These are phyloP conservation scores for Zymoseptoria crescenta DNA, from an alignment of 2,329 filamentous ascomycete genomes.

Conservation along the genomic window DNA sequence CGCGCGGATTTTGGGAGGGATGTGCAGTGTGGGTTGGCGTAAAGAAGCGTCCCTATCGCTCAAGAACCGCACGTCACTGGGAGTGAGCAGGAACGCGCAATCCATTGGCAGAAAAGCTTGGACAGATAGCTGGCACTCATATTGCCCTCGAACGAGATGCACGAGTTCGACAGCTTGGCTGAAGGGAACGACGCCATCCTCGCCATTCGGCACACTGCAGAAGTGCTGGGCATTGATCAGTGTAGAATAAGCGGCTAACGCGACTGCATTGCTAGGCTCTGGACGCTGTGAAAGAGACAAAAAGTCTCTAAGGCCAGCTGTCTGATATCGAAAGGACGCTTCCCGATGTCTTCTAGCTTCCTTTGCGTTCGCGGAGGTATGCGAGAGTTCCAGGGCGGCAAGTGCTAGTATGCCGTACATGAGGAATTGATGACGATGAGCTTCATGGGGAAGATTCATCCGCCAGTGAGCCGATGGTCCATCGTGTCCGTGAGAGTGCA, in stretches of 20 bases:
- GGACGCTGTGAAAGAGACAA: slow-evolving; percentile 5
- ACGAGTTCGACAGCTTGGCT: slow-evolving; percentile 2
- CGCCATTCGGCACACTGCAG: slow-evolving; percentile 1
- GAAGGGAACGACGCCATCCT: slow-evolving; percentile 1
- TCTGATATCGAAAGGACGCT: slow-evolving; percentile 6
- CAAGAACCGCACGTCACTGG: slow-evolving; percentile 5
- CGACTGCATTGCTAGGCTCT: slow-evolving; percentile 5
- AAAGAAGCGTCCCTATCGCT: slow-evolving; percentile 2
- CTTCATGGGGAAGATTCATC: slow-evolving; percentile 5
- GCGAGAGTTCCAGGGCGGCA: slow-evolving; percentile 5
- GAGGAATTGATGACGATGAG: slow-evolving; percentile 4
- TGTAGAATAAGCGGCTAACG: slow-evolving; percentile 9
- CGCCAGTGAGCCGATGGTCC: background rate
- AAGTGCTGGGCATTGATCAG: slow-evolving; percentile 6
- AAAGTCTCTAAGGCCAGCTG: slow-evolving; percentile 6
- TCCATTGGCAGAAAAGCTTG: slow-evolving; percentile 6
- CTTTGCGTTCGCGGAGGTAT: background rate
- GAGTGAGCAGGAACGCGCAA: slow-evolving; percentile 8
- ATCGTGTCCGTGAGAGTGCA: background rate
- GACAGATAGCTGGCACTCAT: slow-evolving; percentile 5
- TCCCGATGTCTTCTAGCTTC: slow-evolving; percentile 4
- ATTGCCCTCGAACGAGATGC: slow-evolving; percentile 6
- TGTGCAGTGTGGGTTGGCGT: slow-evolving; percentile 1
- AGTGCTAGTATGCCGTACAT: slow-evolving; percentile 9
- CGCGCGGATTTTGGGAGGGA: slow-evolving; percentile 1